Evolutionary conservation across 1,284 basidiomycete species (phyloP), one percentile per base, ranked within the genome.

Genomic region (Paramarasmius palmivorus): DNA sequence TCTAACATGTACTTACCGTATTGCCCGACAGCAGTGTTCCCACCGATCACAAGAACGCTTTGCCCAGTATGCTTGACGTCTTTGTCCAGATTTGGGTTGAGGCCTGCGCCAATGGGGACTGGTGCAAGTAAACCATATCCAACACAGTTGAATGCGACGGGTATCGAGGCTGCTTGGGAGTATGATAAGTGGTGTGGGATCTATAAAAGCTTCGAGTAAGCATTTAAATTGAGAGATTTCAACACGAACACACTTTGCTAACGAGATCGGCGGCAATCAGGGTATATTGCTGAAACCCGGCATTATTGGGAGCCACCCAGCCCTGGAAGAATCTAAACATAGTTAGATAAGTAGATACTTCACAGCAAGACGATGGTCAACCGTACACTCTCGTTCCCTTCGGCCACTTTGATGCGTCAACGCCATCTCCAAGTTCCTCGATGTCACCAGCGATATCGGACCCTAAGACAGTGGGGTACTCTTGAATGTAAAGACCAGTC

Each of bases 361-460:
- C 5, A 38, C 10, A 44, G 39, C 39, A 41, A 2, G 44, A 47
- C 10, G 17, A 36, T n/a, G n/a, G n/a, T 19, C 17, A 23, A 23
- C 45, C 41, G 40, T 36, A 57, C 56, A 57, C 49, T 41, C 49
- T 32, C 22, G 53, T 52, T 15, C 56, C 56, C 37, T 54, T 57
- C 12, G 26, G 23, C 12, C 15, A 49, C 7, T 45, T 57, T 3
- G 60, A 54, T 8, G 23, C 25, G n/a, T 46, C 25, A 1, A 73
- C 69, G 4, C 68, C 71, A 23, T 66, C 59, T 10, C 75, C 77
- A 23, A 77, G 62, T 29, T 65, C 64, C 41, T 73, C 72, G 22
- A 83, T 72, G 2, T 68, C 64, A 3, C 81, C 82, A 4, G 71
- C 68, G 52, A 72, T 69, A 57, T 83, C 82, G n/a, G 65, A 66